These are phyloP conservation scores for Colletotrichum sp. DNA, from an alignment of 2,329 filamentous ascomycete genomes.

Conservation along the genomic window DNA sequence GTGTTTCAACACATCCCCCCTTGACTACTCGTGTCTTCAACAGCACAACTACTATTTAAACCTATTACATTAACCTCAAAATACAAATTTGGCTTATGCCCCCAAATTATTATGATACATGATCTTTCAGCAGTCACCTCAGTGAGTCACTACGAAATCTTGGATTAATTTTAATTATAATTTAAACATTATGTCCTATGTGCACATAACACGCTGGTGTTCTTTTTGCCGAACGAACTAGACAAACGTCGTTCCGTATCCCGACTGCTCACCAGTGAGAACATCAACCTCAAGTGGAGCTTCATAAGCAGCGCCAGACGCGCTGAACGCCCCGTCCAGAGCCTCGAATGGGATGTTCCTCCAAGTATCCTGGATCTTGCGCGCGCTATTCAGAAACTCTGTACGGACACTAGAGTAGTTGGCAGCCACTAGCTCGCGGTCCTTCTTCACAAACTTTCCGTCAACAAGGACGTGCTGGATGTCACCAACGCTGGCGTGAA, in stretches of 20 bases:
- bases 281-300: conserved; percentile 7
- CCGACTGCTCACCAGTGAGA: background rate
- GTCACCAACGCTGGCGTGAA: conserved; percentile 59
- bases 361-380: conserved; percentile 32
- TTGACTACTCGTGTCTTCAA: background rate
- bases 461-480: conserved; percentile 55
- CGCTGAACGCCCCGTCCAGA: conserved; percentile 27
- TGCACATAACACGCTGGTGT: background rate
- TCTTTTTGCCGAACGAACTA: background rate
- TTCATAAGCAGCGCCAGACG: conserved; percentile 2
- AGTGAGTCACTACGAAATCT: accelerated
- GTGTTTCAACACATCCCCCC: background rate
- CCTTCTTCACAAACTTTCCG: conserved; percentile 52
- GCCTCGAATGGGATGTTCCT: conserved; percentile 28
- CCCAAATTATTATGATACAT: background rate
- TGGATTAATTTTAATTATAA: background rate
- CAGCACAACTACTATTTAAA: background rate
- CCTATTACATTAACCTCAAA: background rate
- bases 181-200: background rate
- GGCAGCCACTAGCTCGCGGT: conserved; percentile 37
- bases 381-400: conserved; percentile 37
- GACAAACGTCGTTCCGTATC: background rate
- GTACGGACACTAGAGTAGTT: conserved; percentile 32
- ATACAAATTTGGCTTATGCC: background rate
- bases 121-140: accelerated